Conservation (phyloP, 257 asterid genomes). For the Cinchona pubescens region DNA sequence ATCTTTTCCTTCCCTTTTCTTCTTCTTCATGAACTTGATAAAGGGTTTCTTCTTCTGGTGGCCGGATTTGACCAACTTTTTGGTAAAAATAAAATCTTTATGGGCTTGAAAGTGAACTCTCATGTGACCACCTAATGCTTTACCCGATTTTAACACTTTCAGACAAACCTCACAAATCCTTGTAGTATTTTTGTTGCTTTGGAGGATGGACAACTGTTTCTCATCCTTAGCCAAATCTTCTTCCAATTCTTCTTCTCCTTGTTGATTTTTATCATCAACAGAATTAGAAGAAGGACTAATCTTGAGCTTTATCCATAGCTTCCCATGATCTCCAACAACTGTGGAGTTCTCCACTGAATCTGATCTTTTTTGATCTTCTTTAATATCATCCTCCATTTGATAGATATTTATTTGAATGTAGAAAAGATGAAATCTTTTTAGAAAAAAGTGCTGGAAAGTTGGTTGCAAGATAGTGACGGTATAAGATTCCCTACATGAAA, state of each 20-base stretch:
- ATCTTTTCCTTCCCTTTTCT: slow-evolving; percentile 22
- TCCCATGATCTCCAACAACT: slow-evolving; percentile 12
- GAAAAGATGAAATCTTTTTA: slow-evolving; percentile 7
- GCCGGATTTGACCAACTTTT: slow-evolving; percentile 9
- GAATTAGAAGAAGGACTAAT: background rate
- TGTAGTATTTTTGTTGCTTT: background rate
- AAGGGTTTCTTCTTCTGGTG: background rate
- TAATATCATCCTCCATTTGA: slow-evolving; percentile 31
- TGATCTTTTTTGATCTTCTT: slow-evolving; percentile 12
- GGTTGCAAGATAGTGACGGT: slow-evolving; percentile 24
- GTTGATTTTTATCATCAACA: background rate
- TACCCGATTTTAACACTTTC: slow-evolving; percentile 54
- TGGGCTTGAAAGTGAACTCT: slow-evolving; percentile 49
- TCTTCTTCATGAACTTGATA: slow-evolving; percentile 23
- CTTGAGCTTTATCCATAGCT: slow-evolving; percentile 29
- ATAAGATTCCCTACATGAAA: slow-evolving; percentile 13
- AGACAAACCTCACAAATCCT: slow-evolving; percentile 51
- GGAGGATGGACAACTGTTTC: slow-evolving; percentile 10
- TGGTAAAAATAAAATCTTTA: slow-evolving; percentile 15
- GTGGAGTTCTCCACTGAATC: slow-evolving; percentile 13
- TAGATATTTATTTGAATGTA: slow-evolving; percentile 11
- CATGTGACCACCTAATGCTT: slow-evolving; percentile 89
- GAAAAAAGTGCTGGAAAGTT: slow-evolving; percentile 3
- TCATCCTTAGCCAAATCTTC: background rate
- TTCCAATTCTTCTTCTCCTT: background rate